These are phyloP conservation scores for Litsea cubeba DNA, from an alignment of 164 flowering plant genomes.

Conservation along the genomic window DNA sequence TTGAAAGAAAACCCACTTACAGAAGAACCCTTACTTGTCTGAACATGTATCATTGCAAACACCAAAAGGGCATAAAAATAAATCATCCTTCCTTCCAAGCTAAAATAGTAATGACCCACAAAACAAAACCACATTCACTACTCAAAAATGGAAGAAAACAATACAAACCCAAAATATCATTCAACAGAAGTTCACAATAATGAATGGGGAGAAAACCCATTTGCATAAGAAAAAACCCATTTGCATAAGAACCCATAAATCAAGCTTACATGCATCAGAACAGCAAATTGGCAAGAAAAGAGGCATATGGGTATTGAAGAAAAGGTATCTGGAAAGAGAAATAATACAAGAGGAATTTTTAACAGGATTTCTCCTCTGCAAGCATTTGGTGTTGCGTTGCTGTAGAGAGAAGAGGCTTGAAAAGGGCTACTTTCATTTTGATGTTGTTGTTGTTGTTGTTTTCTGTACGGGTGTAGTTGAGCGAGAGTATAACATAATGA, in stretches of 20 bases:
- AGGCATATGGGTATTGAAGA: not conserved
- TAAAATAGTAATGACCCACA: no score
- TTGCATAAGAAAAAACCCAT: no score
- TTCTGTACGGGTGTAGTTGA: no score
- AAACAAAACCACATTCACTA: not conserved
- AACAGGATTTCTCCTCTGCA: not conserved
- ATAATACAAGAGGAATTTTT: not conserved
- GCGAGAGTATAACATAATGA: no score
- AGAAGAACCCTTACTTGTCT: not conserved
- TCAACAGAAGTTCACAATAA: not conserved
- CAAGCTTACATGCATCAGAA: not conserved
- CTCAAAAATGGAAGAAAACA: not conserved
- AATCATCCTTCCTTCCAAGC: not conserved
- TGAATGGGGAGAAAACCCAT: not conserved
- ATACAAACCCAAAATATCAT: not conserved
- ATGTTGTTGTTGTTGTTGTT: no score
- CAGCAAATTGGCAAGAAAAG: not conserved
- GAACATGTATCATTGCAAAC: not conserved
- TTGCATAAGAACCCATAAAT: not conserved
- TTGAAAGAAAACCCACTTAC: not conserved
- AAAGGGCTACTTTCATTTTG: not conserved
- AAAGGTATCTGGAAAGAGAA: not conserved
- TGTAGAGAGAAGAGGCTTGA: not conserved
- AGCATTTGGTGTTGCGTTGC: not conserved
- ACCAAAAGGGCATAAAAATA: not conserved